These are phyloP conservation scores for Didymella lethalis DNA, from an alignment of 2,329 filamentous ascomycete species.

Conservation along the genomic window DNA sequence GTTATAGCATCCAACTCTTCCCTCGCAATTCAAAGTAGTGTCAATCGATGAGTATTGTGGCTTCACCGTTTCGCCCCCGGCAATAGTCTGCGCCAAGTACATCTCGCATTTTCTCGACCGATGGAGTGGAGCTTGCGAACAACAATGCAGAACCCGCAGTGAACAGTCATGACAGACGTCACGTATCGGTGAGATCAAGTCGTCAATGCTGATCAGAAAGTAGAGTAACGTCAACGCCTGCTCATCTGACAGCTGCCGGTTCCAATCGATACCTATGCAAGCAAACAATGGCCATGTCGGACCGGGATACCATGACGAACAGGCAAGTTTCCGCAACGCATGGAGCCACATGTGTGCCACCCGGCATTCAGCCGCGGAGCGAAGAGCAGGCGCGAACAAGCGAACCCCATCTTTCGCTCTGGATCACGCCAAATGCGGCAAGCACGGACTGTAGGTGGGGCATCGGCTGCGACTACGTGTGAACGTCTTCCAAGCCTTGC, in stretches of 20 bases:
- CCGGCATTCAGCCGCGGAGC: conserved; percentile 13
- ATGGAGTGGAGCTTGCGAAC: conserved; percentile 14
- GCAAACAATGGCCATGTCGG: conserved; percentile 13
- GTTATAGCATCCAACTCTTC: background rate
- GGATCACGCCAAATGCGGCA: conserved; percentile 10
- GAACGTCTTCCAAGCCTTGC: background rate
- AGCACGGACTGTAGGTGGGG: conserved; percentile 9
- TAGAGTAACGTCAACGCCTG: background rate
- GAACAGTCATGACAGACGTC: background rate
- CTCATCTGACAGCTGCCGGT: background rate
- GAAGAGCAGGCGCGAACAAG: background rate
- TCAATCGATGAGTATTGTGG: background rate
- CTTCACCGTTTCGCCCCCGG: background rate
- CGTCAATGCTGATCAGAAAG: background rate
- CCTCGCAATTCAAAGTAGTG: background rate
- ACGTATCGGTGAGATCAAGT: background rate
- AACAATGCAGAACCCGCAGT: background rate
- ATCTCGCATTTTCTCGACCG: conserved; percentile 16
- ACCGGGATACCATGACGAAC: conserved; percentile 16
- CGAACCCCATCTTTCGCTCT: conserved; percentile 9
- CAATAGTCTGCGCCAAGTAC: background rate
- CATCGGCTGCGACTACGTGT: background rate
- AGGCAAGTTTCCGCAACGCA: background rate
- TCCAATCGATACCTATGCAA: background rate
- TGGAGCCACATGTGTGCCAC: background rate